Conservation (phyloP, 441 rosid species). For the Gossypium davidsonii region DNA sequence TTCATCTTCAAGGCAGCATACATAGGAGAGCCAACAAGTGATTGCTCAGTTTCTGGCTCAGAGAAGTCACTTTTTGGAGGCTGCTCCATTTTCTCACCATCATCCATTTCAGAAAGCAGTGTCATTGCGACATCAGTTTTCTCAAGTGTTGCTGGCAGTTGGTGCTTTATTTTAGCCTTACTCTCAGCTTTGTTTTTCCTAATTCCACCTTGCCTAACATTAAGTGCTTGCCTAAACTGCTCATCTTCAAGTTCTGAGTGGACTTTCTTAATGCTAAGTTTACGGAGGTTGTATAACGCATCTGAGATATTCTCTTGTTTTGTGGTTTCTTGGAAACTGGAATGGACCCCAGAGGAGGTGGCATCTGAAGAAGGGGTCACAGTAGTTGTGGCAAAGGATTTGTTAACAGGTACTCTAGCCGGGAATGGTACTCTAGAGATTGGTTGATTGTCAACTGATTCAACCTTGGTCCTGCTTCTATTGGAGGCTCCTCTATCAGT, state of each 20-base stretch:
- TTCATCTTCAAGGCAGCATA: conserved; percentile 35
- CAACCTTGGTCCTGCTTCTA: conserved; percentile 52
- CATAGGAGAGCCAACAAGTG: conserved; percentile 34
- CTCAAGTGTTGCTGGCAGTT: conserved; percentile 45
- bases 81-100: conserved; percentile 37
- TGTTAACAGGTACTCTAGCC: conserved; percentile 65
- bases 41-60: conserved; percentile 63
- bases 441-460: conserved; percentile 47
- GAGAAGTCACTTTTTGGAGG: conserved; percentile 55
- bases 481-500: conserved; percentile 68
- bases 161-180: conserved; percentile 59
- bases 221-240: conserved; percentile 66
- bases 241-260: conserved; percentile 69
- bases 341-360: conserved; percentile 25
- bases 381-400: conserved; percentile 43
- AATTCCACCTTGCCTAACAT: conserved; percentile 71
- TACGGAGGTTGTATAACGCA: conserved; percentile 46
- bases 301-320: conserved; percentile 43
- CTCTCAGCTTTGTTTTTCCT: conserved; percentile 58
- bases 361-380: conserved; percentile 37
- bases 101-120: conserved; percentile 39
- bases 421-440: conserved; percentile 73
- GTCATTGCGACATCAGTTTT: conserved; percentile 46
- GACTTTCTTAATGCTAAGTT: conserved; percentile 43
- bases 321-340: conserved; percentile 22